These are phyloP conservation scores for Dendrothele bispora DNA, from an alignment of 768 basidiomycete species.

Conservation along the genomic window DNA sequence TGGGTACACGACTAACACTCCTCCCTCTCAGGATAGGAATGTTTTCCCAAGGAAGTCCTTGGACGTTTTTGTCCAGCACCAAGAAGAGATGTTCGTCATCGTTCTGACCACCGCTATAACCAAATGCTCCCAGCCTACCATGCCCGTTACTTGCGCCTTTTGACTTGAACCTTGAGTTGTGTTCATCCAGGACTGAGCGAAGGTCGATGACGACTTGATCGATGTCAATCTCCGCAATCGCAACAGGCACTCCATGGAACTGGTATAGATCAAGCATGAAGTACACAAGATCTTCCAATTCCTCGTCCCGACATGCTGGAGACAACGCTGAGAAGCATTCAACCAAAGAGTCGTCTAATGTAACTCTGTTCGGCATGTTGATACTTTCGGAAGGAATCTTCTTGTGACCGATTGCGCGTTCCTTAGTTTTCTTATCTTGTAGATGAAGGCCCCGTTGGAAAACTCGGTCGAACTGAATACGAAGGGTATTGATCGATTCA, in stretches of 20 bases:
- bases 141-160: conserved; percentile 16
- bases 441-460: conserved; percentile 65
- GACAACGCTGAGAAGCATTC: conserved; percentile 85
- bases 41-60: conserved; percentile 94
- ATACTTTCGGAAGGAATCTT: conserved; percentile 33
- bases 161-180: conserved; percentile 37
- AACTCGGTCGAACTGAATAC: conserved; percentile 69
- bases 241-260: conserved; percentile 86
- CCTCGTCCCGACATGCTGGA: conserved; percentile 84
- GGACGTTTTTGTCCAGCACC: conserved; percentile 85
- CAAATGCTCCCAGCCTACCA: conserved; percentile 6
- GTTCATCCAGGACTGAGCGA: conserved; percentile 73
- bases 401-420: conserved; percentile 30
- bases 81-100: conserved; percentile 80
- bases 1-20: conserved; percentile 92
- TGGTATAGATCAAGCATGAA: conserved; percentile 94
- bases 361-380: conserved; percentile 40
- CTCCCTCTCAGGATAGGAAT: conserved; percentile 81
- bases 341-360: conserved; percentile 73
- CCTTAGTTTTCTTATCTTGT: conserved; percentile 61
- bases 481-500: conserved; percentile 54
- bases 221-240: conserved; percentile 88
- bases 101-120: conserved; percentile 2
- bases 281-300: conserved; percentile 92
- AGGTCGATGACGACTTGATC: conserved; percentile 89